Conservation (phyloP, 306 rosid genomes). For the Carpinus fangiana region DNA sequence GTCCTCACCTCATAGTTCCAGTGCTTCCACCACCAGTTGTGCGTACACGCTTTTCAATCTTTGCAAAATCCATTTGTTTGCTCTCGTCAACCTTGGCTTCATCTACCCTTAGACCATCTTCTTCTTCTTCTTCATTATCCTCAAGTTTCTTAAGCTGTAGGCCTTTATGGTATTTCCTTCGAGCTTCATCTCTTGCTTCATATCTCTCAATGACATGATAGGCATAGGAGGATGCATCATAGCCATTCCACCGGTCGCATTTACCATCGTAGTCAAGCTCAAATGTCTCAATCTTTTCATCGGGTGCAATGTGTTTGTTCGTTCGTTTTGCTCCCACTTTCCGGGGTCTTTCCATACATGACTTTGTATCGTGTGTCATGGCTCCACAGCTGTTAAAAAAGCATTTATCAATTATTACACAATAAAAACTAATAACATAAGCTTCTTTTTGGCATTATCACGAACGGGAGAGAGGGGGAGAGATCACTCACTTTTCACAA, state of each 20-base stretch:
- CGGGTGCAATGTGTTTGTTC: constrained; percentile 61
- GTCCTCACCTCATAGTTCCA: constrained; percentile 57
- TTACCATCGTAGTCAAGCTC: constrained; percentile 70
- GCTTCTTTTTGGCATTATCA: not conserved
- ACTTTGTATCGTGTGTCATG: constrained; percentile 52
- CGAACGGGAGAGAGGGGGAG: not conserved
- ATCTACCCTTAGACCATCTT: constrained; percentile 59
- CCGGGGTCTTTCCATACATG: constrained; percentile 59
- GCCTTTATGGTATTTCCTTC: constrained; percentile 50
- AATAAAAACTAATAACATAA: not conserved
- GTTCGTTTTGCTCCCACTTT: constrained; percentile 57
- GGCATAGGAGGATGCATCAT: constrained; percentile 58
- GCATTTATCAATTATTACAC: not conserved
- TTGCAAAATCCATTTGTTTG: constrained; percentile 74
- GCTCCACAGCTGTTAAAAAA: constrained; percentile 46
- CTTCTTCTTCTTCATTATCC: constrained; percentile 35
- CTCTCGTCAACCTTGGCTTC: constrained; percentile 81
- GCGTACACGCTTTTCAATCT: constrained; percentile 77
- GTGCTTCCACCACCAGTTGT: constrained; percentile 85
- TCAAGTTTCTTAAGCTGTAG: constrained; percentile 52
- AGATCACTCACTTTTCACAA: constrained; percentile 57
- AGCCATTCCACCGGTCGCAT: constrained; percentile 68
- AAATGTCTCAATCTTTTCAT: constrained; percentile 58
- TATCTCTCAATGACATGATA: constrained; percentile 48
- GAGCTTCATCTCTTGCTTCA: constrained; percentile 63